These are phyloP conservation scores for Phylloporus sp. DNA, from an alignment of 768 basidiomycete genomes.

Conservation along the genomic window DNA sequence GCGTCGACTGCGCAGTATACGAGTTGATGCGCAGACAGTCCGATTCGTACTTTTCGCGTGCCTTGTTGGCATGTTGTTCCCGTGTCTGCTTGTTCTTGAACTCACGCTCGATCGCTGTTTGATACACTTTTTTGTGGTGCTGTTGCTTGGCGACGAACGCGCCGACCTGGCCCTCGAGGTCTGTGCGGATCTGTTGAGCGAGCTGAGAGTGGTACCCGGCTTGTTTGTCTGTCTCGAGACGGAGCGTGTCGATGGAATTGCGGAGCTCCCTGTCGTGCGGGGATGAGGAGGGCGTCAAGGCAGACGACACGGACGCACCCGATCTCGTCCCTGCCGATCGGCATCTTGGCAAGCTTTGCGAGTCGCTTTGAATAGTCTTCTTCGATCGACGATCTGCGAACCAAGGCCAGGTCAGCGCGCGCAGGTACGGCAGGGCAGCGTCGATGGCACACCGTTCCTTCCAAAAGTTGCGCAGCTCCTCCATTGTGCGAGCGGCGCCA, in stretches of 20 bases:
- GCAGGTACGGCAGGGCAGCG: neutral
- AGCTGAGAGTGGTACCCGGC: conserved; percentile 68
- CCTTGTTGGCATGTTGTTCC: conserved; percentile 80
- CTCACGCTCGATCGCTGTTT: conserved; percentile 79
- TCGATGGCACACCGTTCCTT: conserved; percentile 75
- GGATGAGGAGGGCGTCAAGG: neutral
- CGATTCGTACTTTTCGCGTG: conserved; percentile 88
- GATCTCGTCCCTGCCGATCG: conserved; percentile 86
- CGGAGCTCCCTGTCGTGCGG: conserved; percentile 63
- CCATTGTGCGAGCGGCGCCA: conserved; percentile 79
- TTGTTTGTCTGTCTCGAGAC: conserved; percentile 81
- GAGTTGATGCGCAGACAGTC: conserved; percentile 94
- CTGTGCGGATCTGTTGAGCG: conserved; percentile 68
- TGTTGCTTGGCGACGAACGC: conserved; percentile 63
- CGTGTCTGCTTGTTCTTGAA: conserved; percentile 88
- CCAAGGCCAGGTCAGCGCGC: conserved; percentile 1
- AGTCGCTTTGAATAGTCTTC: conserved; percentile 93
- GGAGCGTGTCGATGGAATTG: conserved; percentile 73
- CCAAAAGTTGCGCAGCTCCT: conserved; percentile 86
- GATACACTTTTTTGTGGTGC: conserved; percentile 69
- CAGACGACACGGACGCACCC: conserved; percentile 55
- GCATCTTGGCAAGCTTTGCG: conserved; percentile 67
- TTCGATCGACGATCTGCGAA: conserved; percentile 75
- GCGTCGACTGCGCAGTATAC: conserved; percentile 84
- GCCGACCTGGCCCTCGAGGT: conserved; percentile 63